Conservation (phyloP, 192 early-diverging fungal genomes). For the Pecoramyces ruminantium region DNA sequence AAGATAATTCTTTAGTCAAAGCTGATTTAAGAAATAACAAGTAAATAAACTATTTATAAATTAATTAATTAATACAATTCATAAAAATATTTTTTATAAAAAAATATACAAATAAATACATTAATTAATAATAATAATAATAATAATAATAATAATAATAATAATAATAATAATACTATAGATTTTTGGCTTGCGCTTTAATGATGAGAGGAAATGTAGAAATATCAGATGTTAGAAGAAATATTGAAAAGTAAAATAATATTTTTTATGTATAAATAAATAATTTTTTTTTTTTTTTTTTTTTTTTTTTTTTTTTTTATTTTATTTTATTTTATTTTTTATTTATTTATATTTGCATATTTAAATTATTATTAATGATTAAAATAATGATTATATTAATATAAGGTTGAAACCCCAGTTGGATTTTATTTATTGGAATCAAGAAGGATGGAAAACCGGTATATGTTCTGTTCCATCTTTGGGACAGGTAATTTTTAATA, state of each 20-base stretch:
- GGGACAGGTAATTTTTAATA: constrained; percentile 18
- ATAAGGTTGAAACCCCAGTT: constrained; percentile 18
- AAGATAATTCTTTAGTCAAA: constrained; percentile 28
- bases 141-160: too few relatives aligned
- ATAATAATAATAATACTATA: too few relatives aligned
- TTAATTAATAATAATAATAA: too few relatives aligned
- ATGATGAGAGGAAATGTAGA: constrained; percentile 26
- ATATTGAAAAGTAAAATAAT: constrained; percentile 23
- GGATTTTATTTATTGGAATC: constrained; percentile 30
- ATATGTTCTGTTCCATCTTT: constrained; percentile 27
- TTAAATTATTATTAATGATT: too few relatives aligned
- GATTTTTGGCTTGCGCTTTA: constrained; percentile 28
- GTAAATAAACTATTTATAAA: constrained; percentile 7
- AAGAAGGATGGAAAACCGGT: constrained; percentile 40
- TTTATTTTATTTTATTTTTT: too few relatives aligned
- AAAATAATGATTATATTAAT: too few relatives aligned
- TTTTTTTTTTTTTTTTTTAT: too few relatives aligned
- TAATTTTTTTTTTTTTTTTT: too few relatives aligned
- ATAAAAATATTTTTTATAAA: too few relatives aligned
- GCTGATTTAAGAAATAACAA: constrained; percentile 18
- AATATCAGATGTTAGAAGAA: constrained; percentile 31
- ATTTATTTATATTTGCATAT: too few relatives aligned
- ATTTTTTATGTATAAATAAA: too few relatives aligned
- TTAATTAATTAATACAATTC: constrained; percentile 3
- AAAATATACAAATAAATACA: too few relatives aligned